phyloP scores from a whole-genome alignment of 352 stramenopile species.

The Globisporangium paddicum region DNA sequence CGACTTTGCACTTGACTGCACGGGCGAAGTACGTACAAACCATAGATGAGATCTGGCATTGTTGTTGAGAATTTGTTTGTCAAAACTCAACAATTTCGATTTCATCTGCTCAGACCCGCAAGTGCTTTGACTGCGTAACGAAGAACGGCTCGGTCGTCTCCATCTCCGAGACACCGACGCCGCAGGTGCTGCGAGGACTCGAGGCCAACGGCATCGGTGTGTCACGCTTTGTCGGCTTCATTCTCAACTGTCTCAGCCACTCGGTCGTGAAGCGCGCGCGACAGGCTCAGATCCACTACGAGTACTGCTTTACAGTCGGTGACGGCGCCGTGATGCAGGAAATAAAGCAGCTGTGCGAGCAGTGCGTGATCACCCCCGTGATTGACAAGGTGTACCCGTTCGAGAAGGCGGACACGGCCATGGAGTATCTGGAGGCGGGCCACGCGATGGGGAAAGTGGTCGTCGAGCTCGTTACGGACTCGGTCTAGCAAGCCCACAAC shows the following conservation, averaged over 20 bases:
- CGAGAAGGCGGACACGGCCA: constrained; percentile 34
- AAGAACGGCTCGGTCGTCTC: constrained; percentile 30
- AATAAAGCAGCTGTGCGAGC: constrained; percentile 26
- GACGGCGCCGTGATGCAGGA: constrained; percentile 27
- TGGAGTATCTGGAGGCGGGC: constrained; percentile 39
- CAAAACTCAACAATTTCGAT: neutral
- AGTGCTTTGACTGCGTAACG: constrained; percentile 46
- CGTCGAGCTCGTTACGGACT: constrained; percentile 22
- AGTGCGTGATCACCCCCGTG: constrained; percentile 23
- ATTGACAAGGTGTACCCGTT: constrained; percentile 45
- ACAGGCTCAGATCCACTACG: constrained; percentile 30
- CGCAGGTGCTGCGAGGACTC: constrained; percentile 18
- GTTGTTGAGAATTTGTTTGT: neutral
- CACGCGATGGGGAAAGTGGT: constrained; percentile 44
- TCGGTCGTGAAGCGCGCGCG: constrained; percentile 33
- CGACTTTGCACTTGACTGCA: constrained; percentile 77
- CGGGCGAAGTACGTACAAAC: constrained; percentile 50
- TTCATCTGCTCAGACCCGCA: constrained; percentile 19
- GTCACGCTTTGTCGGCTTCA: constrained; percentile 29
- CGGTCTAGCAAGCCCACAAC: too few relatives aligned
- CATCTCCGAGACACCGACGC: constrained; percentile 34
- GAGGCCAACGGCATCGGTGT: constrained; percentile 17
- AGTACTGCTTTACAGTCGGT: constrained; percentile 29
- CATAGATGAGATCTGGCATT: too few relatives aligned
- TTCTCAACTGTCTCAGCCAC: constrained; percentile 34